Evolutionary conservation across 2,329 filamentous ascomycete genomes (phyloP).

Genomic region (Aspergillus arachidicola): DNA sequence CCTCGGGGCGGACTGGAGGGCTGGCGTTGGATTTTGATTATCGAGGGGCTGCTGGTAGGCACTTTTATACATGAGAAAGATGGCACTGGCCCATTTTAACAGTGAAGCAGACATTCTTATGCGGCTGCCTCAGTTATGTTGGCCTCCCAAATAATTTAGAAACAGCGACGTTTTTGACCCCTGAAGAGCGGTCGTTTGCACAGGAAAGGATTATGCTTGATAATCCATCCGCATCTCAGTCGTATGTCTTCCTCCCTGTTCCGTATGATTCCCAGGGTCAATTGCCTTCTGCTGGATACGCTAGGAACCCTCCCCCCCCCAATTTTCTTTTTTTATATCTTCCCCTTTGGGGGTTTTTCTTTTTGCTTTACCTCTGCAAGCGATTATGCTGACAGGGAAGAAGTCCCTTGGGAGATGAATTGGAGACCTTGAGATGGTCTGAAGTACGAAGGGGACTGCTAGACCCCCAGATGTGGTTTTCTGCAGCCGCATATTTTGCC

Average conservation of each 20-base stretch:
- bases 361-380: neutral
- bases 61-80: neutral
- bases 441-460: conserved; percentile 65
- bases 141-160: conserved; percentile 60
- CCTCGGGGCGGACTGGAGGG: conserved; percentile 55
- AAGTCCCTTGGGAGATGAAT: conserved; percentile 25
- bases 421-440: conserved; percentile 60
- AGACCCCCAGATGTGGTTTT: conserved; percentile 65
- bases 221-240: conserved; percentile 27
- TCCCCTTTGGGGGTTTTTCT: too few relatives aligned
- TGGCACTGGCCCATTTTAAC: neutral
- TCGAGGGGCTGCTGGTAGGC: conserved; percentile 54
- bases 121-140: conserved; percentile 56
- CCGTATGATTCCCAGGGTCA: neutral
- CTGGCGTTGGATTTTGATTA: conserved; percentile 66
- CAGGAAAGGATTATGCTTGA: conserved; percentile 48
- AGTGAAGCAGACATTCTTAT: conserved; percentile 52
- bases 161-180: conserved; percentile 57
- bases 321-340: too few relatives aligned
- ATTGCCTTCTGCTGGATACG: neutral
- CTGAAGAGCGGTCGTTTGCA: conserved; percentile 56
- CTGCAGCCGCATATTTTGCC: conserved; percentile 63
- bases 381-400: neutral
- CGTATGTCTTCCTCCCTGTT: conserved; percentile 23
- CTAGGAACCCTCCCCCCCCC: neutral